Evolutionary conservation across 768 basidiomycete species (phyloP).

Genomic region (Auriscalpium microsporum): DNA sequence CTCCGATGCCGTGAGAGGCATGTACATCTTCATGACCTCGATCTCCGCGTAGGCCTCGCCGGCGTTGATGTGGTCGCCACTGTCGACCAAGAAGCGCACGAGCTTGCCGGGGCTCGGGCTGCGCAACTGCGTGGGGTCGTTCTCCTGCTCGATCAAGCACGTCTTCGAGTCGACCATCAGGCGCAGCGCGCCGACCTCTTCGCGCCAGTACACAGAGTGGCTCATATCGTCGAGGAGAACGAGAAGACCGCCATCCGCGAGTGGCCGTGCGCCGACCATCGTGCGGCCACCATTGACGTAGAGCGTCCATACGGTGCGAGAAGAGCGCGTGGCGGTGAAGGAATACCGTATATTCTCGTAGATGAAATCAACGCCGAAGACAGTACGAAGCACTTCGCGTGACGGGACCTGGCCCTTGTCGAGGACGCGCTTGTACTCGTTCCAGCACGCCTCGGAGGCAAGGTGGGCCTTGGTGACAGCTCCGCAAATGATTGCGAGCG

Average conservation of each 20-base stretch:
- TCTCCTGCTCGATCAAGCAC: constrained; percentile 97
- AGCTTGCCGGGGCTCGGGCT: constrained; percentile 97
- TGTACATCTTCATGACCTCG: constrained; percentile 99
- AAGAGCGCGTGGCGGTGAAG: constrained; percentile 90
- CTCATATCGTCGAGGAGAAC: constrained; percentile 88
- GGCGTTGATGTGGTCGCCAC: constrained; percentile 93
- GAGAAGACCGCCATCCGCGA: constrained; percentile 92
- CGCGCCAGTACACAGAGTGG: constrained; percentile 96
- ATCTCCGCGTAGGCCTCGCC: constrained; percentile 98
- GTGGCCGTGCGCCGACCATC: constrained; percentile 82
- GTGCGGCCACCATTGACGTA: constrained; percentile 95
- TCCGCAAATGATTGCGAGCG: constrained; percentile 91
- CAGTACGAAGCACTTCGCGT: constrained; percentile 90
- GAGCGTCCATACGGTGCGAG: constrained; percentile 82
- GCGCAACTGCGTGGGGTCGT: constrained; percentile 94
- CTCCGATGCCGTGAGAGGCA: constrained; percentile 92
- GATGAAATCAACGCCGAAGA: constrained; percentile 95
- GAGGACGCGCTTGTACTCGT: constrained; percentile 88
- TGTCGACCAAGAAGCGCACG: constrained; percentile 89
- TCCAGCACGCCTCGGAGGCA: constrained; percentile 80
- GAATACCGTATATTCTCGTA: constrained; percentile 94
- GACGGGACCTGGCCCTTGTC: constrained; percentile 98
- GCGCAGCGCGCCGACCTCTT: constrained; percentile 90
- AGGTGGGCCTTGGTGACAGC: constrained; percentile 93
- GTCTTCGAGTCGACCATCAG: constrained; percentile 97